Base-by-base conservation (phyloP, 2,329 filamentous ascomycete species). In the Colletotrichum tropicale region DNA sequence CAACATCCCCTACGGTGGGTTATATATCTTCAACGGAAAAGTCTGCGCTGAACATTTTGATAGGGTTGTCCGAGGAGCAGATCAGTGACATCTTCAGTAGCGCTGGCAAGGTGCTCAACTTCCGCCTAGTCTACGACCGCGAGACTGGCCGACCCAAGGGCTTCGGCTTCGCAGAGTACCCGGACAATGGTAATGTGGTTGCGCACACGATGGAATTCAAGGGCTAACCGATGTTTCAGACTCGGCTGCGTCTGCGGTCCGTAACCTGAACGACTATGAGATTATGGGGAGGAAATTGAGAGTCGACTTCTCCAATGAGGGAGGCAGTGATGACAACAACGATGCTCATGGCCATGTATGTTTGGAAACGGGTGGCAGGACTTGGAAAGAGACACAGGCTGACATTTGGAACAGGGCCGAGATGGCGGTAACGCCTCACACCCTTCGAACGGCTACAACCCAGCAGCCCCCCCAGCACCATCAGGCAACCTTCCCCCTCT, bases 231-330 rank as follows among this genome's bases (percentile, higher is more conserved):
- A 21, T 24, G 24, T 61, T 7, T 26, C 75, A 92, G 92, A 93
- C 80, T 93, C 96, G 30, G 97, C 97, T 36, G 95, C 96, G 48
- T 98, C 96, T 3, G 97, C 97, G 4, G 96, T 98, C 64, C 94
- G 96, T 80, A 98, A 99, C 83, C 88, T 98, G 68, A 98, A 98
- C 87, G 96, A 98, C 84, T 93, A 95, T 86, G 96, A 98, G 84
- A 93, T 98, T 82, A 98, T 98, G 93, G 96, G 96, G 71, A 92
- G 97, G 81, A 98, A 98, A 85, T 90, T 99, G 78, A 92, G 96
- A 76, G 97, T 99, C 71, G 97, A 98, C 85, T 99, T 98, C 86
- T 97, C 95, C 75, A 98, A 98, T 84, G 96, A 98, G 83, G 95
- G 95, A 78, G 94, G 94, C 79, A 93, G 92, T 60, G 90, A 91